Percentiles rank a stretch among this genome's conserved stretches.
Evolutionary conservation across 2,329 filamentous ascomycete species (phyloP).

Genomic region (Talaromyces sp.): DNA sequence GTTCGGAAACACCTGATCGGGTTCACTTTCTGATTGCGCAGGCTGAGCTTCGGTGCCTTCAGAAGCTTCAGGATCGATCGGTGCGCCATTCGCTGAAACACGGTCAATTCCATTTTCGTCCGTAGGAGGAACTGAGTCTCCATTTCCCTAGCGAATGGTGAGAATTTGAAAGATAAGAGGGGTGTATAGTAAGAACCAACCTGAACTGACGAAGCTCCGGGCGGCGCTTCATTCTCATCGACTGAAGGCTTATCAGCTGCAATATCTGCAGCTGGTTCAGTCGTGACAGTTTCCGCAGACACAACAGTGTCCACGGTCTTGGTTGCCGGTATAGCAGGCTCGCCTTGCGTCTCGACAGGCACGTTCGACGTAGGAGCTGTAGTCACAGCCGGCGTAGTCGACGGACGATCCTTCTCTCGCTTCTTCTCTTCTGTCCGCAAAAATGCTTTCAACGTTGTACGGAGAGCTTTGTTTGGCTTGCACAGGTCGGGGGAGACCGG

Average conservation of each 20-base stretch:
- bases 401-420: slow-evolving; percentile 60
- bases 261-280: not conserved
- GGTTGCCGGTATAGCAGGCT: not conserved
- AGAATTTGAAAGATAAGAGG: not conserved
- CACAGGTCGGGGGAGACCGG: slow-evolving; percentile 83
- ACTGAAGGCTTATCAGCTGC: not conserved
- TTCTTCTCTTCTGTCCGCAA: slow-evolving; percentile 90
- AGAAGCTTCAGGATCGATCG: slow-evolving; percentile 3
- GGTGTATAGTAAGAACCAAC: not conserved
- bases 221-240: not conserved
- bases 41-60: slow-evolving; percentile 16
- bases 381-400: slow-evolving; percentile 31
- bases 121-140: not conserved
- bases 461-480: slow-evolving; percentile 83
- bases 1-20: slow-evolving; percentile 22
- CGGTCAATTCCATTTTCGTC: not conserved
- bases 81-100: not conserved
- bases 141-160: not conserved
- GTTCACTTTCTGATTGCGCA: slow-evolving; percentile 20
- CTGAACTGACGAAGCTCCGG: not conserved
- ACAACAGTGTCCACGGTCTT: not conserved
- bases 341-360: slow-evolving; percentile 9
- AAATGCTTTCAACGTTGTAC: slow-evolving; percentile 88
- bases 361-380: slow-evolving; percentile 21
- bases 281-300: not conserved